Evolutionary conservation across 805 yeast genomes (phyloP).

Genomic region (Yarrowia yakushimensis): DNA sequence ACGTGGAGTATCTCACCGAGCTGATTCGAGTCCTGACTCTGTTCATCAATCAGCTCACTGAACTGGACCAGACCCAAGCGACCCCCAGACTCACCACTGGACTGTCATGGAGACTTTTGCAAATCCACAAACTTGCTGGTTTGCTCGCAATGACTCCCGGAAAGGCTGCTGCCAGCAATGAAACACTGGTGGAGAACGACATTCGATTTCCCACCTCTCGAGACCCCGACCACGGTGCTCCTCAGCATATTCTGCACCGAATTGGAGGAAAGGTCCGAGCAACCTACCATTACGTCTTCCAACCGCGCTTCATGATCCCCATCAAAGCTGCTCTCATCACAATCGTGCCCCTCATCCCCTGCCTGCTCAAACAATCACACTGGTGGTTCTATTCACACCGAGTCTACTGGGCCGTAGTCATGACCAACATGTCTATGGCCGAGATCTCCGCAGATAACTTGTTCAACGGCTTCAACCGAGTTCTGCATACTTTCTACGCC

Average conservation of each 20-base stretch:
- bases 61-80: neutral
- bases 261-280: neutral
- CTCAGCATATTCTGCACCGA: neutral
- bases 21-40: neutral
- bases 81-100: slow-evolving; percentile 5
- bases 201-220: neutral
- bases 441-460: slow-evolving; percentile 38
- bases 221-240: neutral
- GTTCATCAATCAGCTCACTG: neutral
- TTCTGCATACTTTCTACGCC: slow-evolving; percentile 36
- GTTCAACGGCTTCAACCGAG: slow-evolving; percentile 33
- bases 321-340: slow-evolving; percentile 32
- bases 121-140: neutral
- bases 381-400: slow-evolving; percentile 32
- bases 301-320: slow-evolving; percentile 27
- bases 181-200: neutral
- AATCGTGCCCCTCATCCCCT: slow-evolving; percentile 31
- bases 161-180: neutral
- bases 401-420: slow-evolving; percentile 37
- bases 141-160: neutral
- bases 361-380: slow-evolving; percentile 33
- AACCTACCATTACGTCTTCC: neutral
- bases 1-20: slow-evolving; percentile 4
- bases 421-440: slow-evolving; percentile 35
- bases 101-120: neutral